Evolutionary conservation across 805 yeast genomes (phyloP).

Genomic region (Yarrowia sp.): DNA sequence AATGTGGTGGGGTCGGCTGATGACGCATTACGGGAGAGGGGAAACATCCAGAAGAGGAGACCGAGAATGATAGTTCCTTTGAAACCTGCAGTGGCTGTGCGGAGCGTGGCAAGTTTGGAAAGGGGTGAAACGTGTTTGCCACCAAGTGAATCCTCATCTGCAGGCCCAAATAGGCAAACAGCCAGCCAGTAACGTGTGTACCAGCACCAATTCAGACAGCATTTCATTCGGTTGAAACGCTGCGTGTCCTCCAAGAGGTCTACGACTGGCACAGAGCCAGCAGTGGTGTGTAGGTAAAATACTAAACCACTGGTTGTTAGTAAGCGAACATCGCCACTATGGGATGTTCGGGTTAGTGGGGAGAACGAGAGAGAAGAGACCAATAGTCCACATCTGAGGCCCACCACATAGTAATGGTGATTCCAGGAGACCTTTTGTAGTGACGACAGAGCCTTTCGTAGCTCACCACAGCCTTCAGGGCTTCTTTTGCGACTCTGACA

Average conservation of each 20-base stretch:
- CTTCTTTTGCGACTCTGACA: too few relatives aligned
- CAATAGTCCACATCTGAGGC: too few relatives aligned
- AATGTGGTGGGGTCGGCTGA: not conserved
- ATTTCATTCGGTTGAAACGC: not conserved
- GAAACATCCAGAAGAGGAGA: not conserved
- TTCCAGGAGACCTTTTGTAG: too few relatives aligned
- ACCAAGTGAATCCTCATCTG: too few relatives aligned
- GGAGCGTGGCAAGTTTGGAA: too few relatives aligned
- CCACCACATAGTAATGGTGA: not conserved
- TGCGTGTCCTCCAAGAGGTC: conserved; percentile 7
- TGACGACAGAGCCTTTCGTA: too few relatives aligned
- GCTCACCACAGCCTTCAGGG: too few relatives aligned
- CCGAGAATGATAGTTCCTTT: not conserved
- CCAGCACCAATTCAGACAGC: conserved; percentile 1
- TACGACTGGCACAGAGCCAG: conserved; percentile 24
- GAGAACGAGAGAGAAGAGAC: too few relatives aligned
- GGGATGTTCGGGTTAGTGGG: not conserved
- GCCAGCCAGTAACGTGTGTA: too few relatives aligned
- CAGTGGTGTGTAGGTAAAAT: conserved; percentile 21
- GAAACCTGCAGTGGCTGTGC: too few relatives aligned
- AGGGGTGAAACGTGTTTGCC: too few relatives aligned
- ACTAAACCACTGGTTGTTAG: conserved; percentile 29
- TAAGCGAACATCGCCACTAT: conserved; percentile 13
- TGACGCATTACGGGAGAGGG: not conserved
- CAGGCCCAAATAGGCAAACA: too few relatives aligned